These are phyloP conservation scores for Athelia sp. DNA, from an alignment of 1,284 basidiomycete species.

Conservation along the genomic window DNA sequence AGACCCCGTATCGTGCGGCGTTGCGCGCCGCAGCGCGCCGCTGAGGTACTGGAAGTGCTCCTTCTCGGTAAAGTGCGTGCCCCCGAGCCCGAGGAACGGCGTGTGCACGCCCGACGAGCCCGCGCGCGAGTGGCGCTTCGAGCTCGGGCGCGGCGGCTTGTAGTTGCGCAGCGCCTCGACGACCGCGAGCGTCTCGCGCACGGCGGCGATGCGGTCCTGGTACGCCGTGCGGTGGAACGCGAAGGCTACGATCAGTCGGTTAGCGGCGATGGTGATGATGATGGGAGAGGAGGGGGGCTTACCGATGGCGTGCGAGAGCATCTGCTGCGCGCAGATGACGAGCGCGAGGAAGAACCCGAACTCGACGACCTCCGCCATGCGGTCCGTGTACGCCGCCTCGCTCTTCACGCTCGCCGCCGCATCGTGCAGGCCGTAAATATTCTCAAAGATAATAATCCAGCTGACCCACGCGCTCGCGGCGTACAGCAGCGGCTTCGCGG, in stretches of 20 bases:
- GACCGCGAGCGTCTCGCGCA: conserved; percentile 50
- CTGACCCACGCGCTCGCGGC: conserved; percentile 61
- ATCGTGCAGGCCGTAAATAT: conserved; percentile 55
- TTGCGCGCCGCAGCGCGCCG: conserved; percentile 3
- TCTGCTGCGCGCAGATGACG: conserved; percentile 53
- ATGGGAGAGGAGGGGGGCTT: conserved; percentile 9
- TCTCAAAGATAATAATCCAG: conserved; percentile 65
- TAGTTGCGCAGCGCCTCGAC: conserved; percentile 70
- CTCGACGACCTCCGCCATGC: conserved; percentile 42
- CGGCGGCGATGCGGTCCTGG: conserved; percentile 61
- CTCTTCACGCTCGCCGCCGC: conserved; percentile 33
- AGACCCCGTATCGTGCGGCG: conserved; percentile 4
- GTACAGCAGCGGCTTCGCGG: conserved; percentile 64
- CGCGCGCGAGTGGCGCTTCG: conserved; percentile 12
- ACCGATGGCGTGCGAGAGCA: conserved; percentile 63
- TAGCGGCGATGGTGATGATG: neutral
- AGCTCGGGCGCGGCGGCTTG: conserved; percentile 28
- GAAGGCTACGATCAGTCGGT: conserved; percentile 39
- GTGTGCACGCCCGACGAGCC: conserved; percentile 33
- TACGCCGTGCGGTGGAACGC: conserved; percentile 75
- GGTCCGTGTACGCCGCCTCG: conserved; percentile 50
- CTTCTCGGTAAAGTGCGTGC: conserved; percentile 24
- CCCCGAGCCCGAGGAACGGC: conserved; percentile 25
- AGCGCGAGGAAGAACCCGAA: conserved; percentile 69
- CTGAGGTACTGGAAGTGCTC: conserved; percentile 14